These are phyloP conservation scores for Camellia oleifera DNA, from an alignment of 179 eudicot species.

Conservation along the genomic window DNA sequence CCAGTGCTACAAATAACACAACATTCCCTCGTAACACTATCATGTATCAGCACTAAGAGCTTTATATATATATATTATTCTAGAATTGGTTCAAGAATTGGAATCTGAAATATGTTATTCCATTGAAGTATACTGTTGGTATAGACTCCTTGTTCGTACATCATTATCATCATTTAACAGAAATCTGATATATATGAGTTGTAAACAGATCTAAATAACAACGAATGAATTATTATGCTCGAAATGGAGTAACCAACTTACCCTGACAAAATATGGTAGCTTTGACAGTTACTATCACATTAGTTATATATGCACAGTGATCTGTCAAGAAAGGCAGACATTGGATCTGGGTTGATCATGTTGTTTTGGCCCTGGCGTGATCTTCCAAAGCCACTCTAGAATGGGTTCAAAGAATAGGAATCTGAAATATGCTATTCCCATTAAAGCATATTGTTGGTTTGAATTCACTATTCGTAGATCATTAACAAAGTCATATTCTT, in stretches of 20 bases:
- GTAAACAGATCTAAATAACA: too few species aligned
- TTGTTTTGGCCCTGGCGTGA: too few species aligned
- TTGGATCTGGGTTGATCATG: too few species aligned
- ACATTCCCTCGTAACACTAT: not conserved
- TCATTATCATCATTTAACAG: not conserved
- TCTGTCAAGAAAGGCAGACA: too few species aligned
- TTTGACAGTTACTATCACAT: too few species aligned
- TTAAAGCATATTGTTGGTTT: not conserved
- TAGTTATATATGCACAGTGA: too few species aligned
- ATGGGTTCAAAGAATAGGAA: constrained; percentile 3
- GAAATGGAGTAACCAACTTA: too few species aligned
- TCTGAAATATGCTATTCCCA: not conserved
- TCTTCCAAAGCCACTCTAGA: too few species aligned
- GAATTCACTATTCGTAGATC: constrained; percentile 16
- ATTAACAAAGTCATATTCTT: constrained; percentile 14
- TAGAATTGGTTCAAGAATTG: not conserved
- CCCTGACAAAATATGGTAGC: too few species aligned
- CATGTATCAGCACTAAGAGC: not conserved
- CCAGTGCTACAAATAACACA: not conserved
- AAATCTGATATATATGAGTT: too few species aligned
- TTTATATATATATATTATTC: not conserved
- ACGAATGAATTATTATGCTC: too few species aligned
- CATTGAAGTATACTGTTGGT: too few species aligned
- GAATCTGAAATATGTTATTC: not conserved
- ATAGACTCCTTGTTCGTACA: not conserved